Conservation (phyloP, 352 stramenopile genomes). For the Phytophthora hibernalis region DNA sequence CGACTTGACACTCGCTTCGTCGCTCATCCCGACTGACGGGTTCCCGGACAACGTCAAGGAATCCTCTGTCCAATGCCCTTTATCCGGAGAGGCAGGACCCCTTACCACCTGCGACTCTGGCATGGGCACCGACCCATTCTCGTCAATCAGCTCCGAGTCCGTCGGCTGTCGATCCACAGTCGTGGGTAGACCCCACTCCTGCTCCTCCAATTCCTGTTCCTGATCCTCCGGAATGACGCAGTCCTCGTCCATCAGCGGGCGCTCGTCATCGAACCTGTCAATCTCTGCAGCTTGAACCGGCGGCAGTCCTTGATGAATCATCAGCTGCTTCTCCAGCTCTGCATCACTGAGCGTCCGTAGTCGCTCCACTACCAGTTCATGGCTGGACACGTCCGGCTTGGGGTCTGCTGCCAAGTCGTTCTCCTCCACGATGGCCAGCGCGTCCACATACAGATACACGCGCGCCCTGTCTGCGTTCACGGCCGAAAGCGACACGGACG, state of each 20-base stretch:
- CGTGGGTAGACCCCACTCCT: conserved; percentile 49
- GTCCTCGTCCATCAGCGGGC: conserved; percentile 64
- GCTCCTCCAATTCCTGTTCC: conserved; percentile 54
- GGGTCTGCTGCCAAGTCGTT: conserved; percentile 56
- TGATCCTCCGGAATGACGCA: conserved; percentile 71
- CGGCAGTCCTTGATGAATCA: conserved; percentile 51
- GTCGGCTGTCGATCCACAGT: conserved; percentile 31
- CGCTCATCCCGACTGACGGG: conserved; percentile 19
- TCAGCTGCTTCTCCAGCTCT: conserved; percentile 55
- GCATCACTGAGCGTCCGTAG: conserved; percentile 33
- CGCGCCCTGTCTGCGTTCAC: conserved; percentile 14
- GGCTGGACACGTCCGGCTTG: conserved; percentile 38
- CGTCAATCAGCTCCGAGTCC: conserved; percentile 76
- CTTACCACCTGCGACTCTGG: conserved; percentile 31
- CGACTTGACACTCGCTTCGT: conserved; percentile 13
- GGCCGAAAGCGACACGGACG: conserved; percentile 33
- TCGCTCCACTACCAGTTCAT: conserved; percentile 33
- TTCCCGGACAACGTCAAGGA: conserved; percentile 19
- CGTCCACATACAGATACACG: conserved; percentile 55
- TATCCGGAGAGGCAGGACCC: conserved; percentile 4
- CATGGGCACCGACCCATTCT: conserved; percentile 57
- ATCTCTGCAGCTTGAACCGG: conserved; percentile 1
- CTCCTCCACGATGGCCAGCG: conserved; percentile 58
- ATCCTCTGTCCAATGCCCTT: conserved; percentile 17
- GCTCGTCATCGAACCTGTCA: conserved; percentile 45